Base-by-base conservation (phyloP, 164 flowering plant genomes). In the Stephania cephalantha region DNA sequence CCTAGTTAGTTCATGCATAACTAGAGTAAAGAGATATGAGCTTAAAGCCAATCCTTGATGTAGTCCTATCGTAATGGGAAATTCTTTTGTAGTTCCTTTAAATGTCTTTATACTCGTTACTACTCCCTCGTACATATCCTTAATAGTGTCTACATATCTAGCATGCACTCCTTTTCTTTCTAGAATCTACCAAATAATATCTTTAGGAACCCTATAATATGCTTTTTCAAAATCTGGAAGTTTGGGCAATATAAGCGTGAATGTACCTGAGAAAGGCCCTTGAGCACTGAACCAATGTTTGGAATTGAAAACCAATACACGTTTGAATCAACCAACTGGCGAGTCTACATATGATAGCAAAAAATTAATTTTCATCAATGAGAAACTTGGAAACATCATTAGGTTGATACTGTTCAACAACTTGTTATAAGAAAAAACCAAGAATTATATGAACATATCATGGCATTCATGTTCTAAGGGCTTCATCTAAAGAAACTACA, bases 241-340 rank as follows among this genome's bases (percentile, higher is more conserved):
- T 55, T 35, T 55, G 17, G 18, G 63, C 63, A 15, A 13, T 55
- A 55, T 55, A 12, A 4, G 63, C 17, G 17, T 55, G 18, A 18
- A 55, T 18, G 46, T 90, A 93, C 98, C 97, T 93, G 97, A 48
- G 91, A 85, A 45, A 95, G 89, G 46, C 97, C 94, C 80, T 95
- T 95, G 53, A 93, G 93, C 69, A 93, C 72, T 42, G 87, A 82
- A 74, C 98, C 98, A 81, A 93, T 87, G 81, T 83, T 89, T 75
- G 99, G 99, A 83, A 95, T 93, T 35, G 98, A 86, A 81, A 93
- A 93, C 99, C 99, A 93, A 77, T 92, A 92, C 86, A 87, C 80
- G 79, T 88, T 82, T 77, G 90, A 88, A 85, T 93, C 98, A 76
- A 92, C 86, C 79, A 93, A 86, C 82, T 95, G 97, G 70, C 97